Evolutionary conservation across 2,329 filamentous ascomycete genomes (phyloP), one percentile per base, ranked within the genome.

Genomic region (Phyllosticta ampelicida): DNA sequence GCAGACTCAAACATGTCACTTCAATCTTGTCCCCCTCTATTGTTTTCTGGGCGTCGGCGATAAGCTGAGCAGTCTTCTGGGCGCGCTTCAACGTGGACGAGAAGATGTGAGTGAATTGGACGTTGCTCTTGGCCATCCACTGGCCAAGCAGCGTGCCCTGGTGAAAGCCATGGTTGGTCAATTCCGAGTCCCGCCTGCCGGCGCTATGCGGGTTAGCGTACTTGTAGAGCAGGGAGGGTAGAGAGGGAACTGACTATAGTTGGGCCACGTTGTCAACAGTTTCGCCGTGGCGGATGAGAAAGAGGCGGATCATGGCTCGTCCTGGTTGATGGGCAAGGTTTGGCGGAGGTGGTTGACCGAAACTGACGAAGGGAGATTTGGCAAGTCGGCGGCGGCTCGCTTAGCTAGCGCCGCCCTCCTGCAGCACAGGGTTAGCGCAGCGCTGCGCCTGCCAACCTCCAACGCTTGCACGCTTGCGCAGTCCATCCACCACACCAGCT

Each of bases 241-340:
- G 54, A 60, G 55, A 26, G 60, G 65, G 63, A 58, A 61, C 60
- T 77, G 36, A 89, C 86, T 87, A 91, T 60, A 89, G 73, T 57
- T 85, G 81, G 48, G 86, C 86, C 60, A 94, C 86, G 71, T 96
- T 96, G 74, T 96, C 88, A 63, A 95, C 87, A 16, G 89, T 92
- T 75, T 96, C 90, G 67, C 86, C 90, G 77, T 96, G 90, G 59
- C 90, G 85, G 66, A 95, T 83, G 65, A 96, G 79, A 66, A 90
- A 84, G 58, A 96, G 71, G 67, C 78, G 80, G 81, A 86, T 82
- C 58, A 51, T 59, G 26, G 30, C 55, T 18, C 23, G 30, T 49
- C 36, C 36, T 44, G 16, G 36, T n/a, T 44, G 36, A 44, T n/a
- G 51, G 26, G 36, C 55, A 48, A 58, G 55, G 53, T 36, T 26